These are phyloP conservation scores for Usnea hakonensis DNA, from an alignment of 495 filamentous ascomycete species.

Conservation along the genomic window DNA sequence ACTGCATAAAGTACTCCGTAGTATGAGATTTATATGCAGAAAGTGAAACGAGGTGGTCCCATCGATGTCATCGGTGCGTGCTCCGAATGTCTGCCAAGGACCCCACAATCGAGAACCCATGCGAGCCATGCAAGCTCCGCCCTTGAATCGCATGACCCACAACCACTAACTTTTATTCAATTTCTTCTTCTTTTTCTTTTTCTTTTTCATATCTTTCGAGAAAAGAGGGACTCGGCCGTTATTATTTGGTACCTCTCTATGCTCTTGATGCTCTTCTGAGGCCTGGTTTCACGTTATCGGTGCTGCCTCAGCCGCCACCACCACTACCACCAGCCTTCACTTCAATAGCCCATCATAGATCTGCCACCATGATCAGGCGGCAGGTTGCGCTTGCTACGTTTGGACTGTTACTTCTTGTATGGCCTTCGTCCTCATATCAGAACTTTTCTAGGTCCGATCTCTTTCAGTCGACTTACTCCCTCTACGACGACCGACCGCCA, in stretches of 20 bases:
- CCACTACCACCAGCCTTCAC: background rate
- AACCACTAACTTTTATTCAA: background rate
- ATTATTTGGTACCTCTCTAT: background rate
- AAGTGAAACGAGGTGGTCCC: too few relatives aligned
- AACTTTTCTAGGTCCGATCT: constrained; percentile 21
- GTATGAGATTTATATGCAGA: too few relatives aligned
- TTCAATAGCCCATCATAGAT: too few relatives aligned
- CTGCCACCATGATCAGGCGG: constrained; percentile 19
- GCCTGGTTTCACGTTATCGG: background rate
- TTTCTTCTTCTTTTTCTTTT: too few relatives aligned
- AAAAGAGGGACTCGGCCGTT: background rate
- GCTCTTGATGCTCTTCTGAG: background rate
- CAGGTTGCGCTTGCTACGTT: constrained; percentile 14
- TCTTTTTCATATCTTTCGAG: background rate
- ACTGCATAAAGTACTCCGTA: too few relatives aligned
- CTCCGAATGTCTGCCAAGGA: background rate
- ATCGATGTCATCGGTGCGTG: background rate
- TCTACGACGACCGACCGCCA: constrained; percentile 50
- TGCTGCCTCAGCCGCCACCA: constrained; percentile 7
- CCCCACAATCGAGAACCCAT: background rate
- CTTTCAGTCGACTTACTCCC: constrained; percentile 32
- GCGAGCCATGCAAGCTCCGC: background rate
- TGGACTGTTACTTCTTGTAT: constrained; percentile 9
- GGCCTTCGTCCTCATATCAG: constrained; percentile 15
- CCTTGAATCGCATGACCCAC: background rate